Conservation (phyloP, 1,284 basidiomycete species). For the Ceratobasidium sp. region DNA sequence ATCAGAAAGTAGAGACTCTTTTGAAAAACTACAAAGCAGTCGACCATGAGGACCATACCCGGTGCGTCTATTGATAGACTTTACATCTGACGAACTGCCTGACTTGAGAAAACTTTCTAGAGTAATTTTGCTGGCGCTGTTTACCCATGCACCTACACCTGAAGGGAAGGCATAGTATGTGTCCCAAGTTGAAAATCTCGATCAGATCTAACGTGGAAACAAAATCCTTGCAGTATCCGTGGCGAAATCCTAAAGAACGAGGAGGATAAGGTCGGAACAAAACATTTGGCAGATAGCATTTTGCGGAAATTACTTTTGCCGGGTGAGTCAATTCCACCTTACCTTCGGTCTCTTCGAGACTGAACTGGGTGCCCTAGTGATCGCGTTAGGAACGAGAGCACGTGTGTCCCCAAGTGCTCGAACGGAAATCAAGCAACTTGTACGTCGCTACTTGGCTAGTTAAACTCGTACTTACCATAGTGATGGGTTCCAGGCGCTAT, state of each 20-base stretch:
- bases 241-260: constrained; percentile 28
- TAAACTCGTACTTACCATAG: not conserved
- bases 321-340: no score
- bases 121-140: constrained; percentile 20
- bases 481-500: not conserved
- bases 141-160: constrained; percentile 21
- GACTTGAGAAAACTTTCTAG: constrained; percentile 1
- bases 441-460: constrained; percentile 5
- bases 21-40: constrained; percentile 5
- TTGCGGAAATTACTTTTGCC: constrained; percentile 30
- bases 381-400: constrained; percentile 27
- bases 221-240: no score
- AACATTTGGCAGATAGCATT: constrained; percentile 23
- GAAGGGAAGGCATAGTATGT: constrained; percentile 31
- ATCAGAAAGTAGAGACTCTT: constrained; percentile 2
- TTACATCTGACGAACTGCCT: not conserved
- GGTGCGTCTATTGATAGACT: not conserved
- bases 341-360: not conserved
- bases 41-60: constrained; percentile 24
- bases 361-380: not conserved
- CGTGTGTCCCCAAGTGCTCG: constrained; percentile 28
- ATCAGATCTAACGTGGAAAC: no score
- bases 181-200: no score
- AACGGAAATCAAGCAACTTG: constrained; percentile 29
- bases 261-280: constrained; percentile 12